Conservation (phyloP, 768 basidiomycete genomes). For the Ramaria sp. region DNA sequence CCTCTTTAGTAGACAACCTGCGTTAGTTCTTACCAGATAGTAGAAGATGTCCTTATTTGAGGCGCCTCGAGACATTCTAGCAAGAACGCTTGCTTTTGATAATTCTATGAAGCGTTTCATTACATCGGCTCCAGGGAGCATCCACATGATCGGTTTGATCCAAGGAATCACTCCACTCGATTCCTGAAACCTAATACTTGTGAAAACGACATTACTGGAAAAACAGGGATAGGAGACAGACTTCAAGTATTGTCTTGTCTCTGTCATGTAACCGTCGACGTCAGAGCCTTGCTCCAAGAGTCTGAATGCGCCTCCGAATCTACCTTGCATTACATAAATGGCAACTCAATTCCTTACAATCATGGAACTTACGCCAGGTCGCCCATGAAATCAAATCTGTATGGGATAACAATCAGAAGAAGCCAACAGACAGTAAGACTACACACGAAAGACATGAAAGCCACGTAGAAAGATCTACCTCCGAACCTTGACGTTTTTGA, state of each 20-base stretch:
- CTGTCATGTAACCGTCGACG: slow-evolving; percentile 30
- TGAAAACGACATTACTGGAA: slow-evolving; percentile 24
- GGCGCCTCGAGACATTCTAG: slow-evolving; percentile 1
- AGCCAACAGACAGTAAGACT: neutral
- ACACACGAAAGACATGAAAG: slow-evolving; percentile 6
- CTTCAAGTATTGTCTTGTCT: slow-evolving; percentile 25
- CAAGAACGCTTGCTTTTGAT: slow-evolving; percentile 13
- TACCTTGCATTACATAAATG: slow-evolving; percentile 10
- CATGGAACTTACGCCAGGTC: slow-evolving; percentile 21
- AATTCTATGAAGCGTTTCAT: slow-evolving; percentile 21
- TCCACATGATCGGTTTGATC: slow-evolving; percentile 30
- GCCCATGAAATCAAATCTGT: too few species aligned
- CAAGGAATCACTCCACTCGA: slow-evolving; percentile 26
- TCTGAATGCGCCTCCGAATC: slow-evolving; percentile 29
- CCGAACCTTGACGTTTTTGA: slow-evolving; percentile 1
- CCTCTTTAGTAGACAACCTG: too few species aligned
- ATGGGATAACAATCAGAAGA: slow-evolving; percentile 23
- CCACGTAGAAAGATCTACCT: neutral
- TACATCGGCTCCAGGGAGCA: slow-evolving; percentile 12
- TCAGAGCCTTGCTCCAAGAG: slow-evolving; percentile 28
- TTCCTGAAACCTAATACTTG: slow-evolving; percentile 15
- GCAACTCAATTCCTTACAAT: neutral
- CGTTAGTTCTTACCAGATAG: slow-evolving; percentile 30
- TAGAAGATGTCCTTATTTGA: slow-evolving; percentile 25
- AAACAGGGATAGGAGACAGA: neutral